Percentiles rank a stretch among this genome's conserved stretches.
Evolutionary conservation across 352 stramenopile genomes (phyloP).

Genomic region (Hyaloperonospora arabidopsidis): DNA sequence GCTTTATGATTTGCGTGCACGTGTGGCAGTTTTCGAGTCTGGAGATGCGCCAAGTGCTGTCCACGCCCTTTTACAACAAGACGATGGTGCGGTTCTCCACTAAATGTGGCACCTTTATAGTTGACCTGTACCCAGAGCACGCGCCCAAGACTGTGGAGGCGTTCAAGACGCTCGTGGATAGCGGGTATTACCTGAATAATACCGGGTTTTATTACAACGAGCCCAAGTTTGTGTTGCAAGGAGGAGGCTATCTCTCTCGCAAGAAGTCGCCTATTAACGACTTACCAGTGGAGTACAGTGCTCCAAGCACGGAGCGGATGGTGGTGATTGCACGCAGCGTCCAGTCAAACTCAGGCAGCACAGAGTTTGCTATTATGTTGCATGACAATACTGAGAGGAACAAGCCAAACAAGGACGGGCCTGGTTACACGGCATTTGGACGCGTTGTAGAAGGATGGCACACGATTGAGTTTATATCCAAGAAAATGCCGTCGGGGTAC

Average conservation of each 20-base stretch:
- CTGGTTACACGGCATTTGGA: conserved; percentile 75
- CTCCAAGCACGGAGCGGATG: conserved; percentile 72
- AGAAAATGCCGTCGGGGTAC: conserved; percentile 63
- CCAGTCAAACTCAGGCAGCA: conserved; percentile 60
- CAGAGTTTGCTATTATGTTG: conserved; percentile 83
- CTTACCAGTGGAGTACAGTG: conserved; percentile 75
- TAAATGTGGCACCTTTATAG: conserved; percentile 66
- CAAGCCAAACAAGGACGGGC: conserved; percentile 47
- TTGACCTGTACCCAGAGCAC: conserved; percentile 75
- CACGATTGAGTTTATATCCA: conserved; percentile 64
- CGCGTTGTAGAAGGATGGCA: conserved; percentile 73
- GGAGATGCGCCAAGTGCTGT: conserved; percentile 35
- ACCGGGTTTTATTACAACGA: conserved; percentile 83
- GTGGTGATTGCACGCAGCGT: conserved; percentile 69
- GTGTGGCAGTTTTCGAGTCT: conserved; percentile 58
- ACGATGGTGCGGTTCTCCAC: conserved; percentile 77
- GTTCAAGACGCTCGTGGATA: conserved; percentile 59
- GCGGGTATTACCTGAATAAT: conserved; percentile 61
- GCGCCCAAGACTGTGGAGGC: conserved; percentile 65
- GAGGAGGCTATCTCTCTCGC: conserved; percentile 60
- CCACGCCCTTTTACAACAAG: conserved; percentile 66
- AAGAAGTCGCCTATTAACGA: conserved; percentile 63
- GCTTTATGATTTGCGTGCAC: conserved; percentile 49
- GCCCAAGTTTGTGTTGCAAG: conserved; percentile 71
- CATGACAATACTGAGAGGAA: conserved; percentile 73